phyloP scores from a whole-genome alignment of 2,329 filamentous ascomycete genomes.

The Magnaporthiopsis poae region DNA sequence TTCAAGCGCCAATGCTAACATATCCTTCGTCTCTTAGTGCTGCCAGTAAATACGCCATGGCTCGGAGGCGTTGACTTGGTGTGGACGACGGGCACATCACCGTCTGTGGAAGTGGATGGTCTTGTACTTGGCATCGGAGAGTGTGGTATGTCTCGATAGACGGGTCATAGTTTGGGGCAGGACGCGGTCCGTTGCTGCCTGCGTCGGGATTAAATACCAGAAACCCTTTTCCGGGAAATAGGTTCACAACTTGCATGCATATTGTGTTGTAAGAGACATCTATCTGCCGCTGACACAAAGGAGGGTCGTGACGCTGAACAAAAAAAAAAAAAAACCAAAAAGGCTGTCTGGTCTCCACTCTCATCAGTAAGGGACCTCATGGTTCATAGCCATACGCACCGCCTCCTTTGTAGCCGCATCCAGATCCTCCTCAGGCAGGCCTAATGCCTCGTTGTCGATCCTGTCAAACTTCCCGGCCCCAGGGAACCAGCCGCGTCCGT shows the following conservation, averaged over 20 bases:
- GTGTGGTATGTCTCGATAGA: background rate
- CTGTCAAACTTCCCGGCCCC: slow-evolving; percentile 19
- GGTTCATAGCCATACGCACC: slow-evolving; percentile 4
- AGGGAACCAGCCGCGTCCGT: slow-evolving; percentile 44
- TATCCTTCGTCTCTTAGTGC: background rate
- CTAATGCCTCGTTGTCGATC: slow-evolving; percentile 7
- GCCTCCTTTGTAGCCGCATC: slow-evolving; percentile 14
- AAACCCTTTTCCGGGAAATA: background rate
- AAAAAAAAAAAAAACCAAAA: background rate
- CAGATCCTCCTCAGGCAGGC: slow-evolving; percentile 14
- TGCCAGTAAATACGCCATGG: background rate
- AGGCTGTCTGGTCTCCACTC: background rate
- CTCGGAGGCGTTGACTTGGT: background rate
- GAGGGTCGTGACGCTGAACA: too few species aligned
- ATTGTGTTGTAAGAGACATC: too few species aligned
- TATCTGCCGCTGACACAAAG: too few species aligned
- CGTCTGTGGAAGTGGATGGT: too few species aligned
- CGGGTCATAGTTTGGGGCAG: background rate
- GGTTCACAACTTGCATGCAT: too few species aligned
- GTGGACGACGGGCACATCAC: background rate
- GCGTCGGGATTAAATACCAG: background rate
- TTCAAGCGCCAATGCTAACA: background rate
- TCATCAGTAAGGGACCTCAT: slow-evolving; percentile 3
- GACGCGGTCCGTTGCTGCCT: background rate
- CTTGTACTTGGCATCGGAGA: background rate